Base-by-base conservation (phyloP, 2,329 filamentous ascomycete species). In the Aspergillus bombycis region DNA sequence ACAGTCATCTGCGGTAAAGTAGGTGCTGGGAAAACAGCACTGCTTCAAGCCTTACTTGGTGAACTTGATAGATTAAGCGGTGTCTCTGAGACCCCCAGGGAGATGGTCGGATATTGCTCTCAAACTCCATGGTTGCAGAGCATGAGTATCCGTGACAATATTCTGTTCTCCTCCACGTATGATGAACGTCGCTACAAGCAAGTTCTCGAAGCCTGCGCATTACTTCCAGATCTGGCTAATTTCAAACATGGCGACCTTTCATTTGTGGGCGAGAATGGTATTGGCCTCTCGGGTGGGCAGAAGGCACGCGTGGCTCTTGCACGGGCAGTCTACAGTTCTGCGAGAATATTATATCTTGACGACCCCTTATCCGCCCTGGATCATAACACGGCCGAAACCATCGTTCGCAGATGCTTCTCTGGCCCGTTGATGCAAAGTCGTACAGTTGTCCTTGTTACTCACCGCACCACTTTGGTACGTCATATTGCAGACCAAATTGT, bases 401-500 rank as follows among this genome's bases (percentile, higher is more conserved):
- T 91, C 52, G 86, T 89, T 3, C 78, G 80, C 6, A 86, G 84
- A 66, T 85, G 86, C 65, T 78, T 91, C 14, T 76, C 76, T 1
- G 87, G 88, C 1, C 80, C 81, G 1, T 72, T 90, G 36, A 74
- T 88, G 61, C 74, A 84, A 63, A 82, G 77, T 11, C 81, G 88
- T 23, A 86, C 81, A 0, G 77, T 85, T 0, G 79, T 90, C 30
- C 78, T 91, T 19, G 87, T 88, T 21, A 91, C 88, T 1, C 88
- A 91, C 77, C 84, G 88, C 1, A 86, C 83, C 0, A 89, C 94
- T 65, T 80, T 97, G 11, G 91, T 93, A 63, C 85, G 87, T 23
- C 83, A 85, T n/a, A 81, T 93, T 50, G 91, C 93, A 2, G 82
- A 89, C 56, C 91, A 95, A 71, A 84, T 93, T 19, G 79, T 97